Evolutionary conservation across 2,329 filamentous ascomycete species (phyloP).

Genomic region (Aspergillus sp.): DNA sequence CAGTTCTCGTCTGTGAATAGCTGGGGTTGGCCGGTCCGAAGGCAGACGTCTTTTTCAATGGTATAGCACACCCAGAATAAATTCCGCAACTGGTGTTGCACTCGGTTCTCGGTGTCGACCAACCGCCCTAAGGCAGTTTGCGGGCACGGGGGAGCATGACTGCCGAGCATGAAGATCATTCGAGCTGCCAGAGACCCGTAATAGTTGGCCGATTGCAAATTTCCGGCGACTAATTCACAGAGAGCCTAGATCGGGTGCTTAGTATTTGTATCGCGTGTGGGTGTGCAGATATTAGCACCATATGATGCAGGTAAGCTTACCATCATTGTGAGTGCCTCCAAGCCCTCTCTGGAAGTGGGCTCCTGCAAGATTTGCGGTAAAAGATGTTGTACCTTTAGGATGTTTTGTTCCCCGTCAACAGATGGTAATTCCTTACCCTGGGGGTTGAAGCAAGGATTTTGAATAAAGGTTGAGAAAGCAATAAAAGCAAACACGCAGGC

Average conservation of each 20-base stretch:
- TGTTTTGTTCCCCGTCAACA: constrained; percentile 44
- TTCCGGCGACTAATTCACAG: constrained; percentile 48
- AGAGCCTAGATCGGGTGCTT: constrained; percentile 15
- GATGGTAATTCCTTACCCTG: constrained; percentile 2
- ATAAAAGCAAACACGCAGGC: constrained; percentile 53
- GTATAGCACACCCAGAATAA: constrained; percentile 58
- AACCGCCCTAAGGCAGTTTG: constrained; percentile 24
- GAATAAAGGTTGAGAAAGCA: constrained; percentile 35
- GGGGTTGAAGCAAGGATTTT: constrained; percentile 16
- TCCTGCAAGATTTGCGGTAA: constrained; percentile 46
- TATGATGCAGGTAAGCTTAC: constrained; percentile 35
- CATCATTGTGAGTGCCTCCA: constrained; percentile 51
- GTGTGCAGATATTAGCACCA: too few relatives aligned
- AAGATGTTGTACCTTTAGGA: constrained; percentile 44
- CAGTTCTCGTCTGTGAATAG: constrained; percentile 53
- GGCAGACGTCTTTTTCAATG: constrained; percentile 57
- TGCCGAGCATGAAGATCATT: constrained; percentile 51
- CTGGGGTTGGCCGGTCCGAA: constrained; percentile 56
- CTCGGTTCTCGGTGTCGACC: constrained; percentile 16
- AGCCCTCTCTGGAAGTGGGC: constrained; percentile 40
- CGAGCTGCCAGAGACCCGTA: constrained; percentile 49
- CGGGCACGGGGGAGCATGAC: constrained; percentile 35
- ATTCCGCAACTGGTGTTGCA: constrained; percentile 33
- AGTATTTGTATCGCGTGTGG: not conserved
- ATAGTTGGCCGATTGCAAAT: constrained; percentile 47